Conservation (phyloP, 306 rosid genomes). For the Cajanus cajan region DNA sequence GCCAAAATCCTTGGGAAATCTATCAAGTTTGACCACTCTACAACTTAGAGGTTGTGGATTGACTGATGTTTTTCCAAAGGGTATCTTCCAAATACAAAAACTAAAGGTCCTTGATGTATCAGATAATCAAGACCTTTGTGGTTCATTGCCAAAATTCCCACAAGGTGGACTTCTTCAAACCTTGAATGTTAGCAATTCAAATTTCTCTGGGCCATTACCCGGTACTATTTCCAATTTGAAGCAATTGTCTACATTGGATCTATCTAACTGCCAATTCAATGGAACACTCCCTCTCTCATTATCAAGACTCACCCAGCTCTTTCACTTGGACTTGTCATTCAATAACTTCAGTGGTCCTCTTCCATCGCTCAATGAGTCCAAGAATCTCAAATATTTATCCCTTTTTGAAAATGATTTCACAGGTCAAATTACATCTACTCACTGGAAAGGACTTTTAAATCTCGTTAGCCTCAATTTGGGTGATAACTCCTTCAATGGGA, state of each 20-base stretch:
- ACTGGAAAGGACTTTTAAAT: not conserved
- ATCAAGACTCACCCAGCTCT: slow-evolving; percentile 10
- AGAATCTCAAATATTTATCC: slow-evolving; percentile 9
- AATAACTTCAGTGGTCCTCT: slow-evolving; percentile 17
- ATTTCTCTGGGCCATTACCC: slow-evolving; percentile 30
- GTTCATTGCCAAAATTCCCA: slow-evolving; percentile 30
- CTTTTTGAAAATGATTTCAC: slow-evolving; percentile 3
- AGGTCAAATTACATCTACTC: slow-evolving; percentile 15
- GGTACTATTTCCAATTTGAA: not conserved
- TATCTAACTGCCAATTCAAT: slow-evolving; percentile 12
- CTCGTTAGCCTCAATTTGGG: not conserved
- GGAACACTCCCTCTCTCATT: slow-evolving; percentile 24
- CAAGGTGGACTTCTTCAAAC: slow-evolving; percentile 18
- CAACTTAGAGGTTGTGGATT: not conserved
- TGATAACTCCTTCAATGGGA: not conserved
- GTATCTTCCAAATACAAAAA: slow-evolving; percentile 16
- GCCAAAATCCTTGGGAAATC: slow-evolving; percentile 20
- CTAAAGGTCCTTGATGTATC: slow-evolving; percentile 25
- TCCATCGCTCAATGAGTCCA: slow-evolving; percentile 17
- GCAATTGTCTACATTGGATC: slow-evolving; percentile 20
- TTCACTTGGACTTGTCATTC: slow-evolving; percentile 5
- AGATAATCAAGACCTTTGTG: slow-evolving; percentile 14
- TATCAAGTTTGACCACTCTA: slow-evolving; percentile 18
- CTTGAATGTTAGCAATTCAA: not conserved
- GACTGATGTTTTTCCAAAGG: slow-evolving; percentile 19